Conservation (phyloP, 306 rosid species). For the Prunus salicina region DNA sequence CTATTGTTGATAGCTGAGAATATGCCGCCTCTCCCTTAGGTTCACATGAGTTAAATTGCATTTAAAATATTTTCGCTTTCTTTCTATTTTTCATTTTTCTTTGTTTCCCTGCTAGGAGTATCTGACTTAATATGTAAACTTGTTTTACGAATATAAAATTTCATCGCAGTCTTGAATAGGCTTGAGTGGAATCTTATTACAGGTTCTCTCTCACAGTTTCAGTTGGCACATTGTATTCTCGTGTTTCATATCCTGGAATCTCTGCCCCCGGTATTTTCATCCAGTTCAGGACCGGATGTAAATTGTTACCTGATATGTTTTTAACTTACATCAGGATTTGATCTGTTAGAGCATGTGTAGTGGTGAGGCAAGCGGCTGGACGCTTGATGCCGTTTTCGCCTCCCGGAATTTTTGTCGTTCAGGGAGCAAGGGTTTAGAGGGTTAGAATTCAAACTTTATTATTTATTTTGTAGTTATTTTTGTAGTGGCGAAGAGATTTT, state of each 20-base stretch:
- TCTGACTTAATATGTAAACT: constrained; percentile 7
- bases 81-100: background rate
- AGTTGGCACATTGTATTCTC: background rate
- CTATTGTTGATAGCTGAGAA: constrained; percentile 37
- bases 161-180: background rate
- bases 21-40: constrained; percentile 34
- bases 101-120: background rate
- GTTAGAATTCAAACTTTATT: too few species aligned
- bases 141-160: background rate
- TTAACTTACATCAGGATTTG: too few species aligned
- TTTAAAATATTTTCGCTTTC: background rate
- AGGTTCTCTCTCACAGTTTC: background rate
- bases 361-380: too few species aligned
- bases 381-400: too few species aligned
- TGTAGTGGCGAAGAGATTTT: too few species aligned
- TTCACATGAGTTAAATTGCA: constrained; percentile 33
- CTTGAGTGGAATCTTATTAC: constrained; percentile 5
- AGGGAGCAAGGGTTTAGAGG: too few species aligned
- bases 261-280: background rate
- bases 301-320: too few species aligned
- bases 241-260: background rate
- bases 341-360: too few species aligned
- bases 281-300: background rate
- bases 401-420: too few species aligned
- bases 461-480: too few species aligned